phyloP scores from a whole-genome alignment of 768 basidiomycete species.

The Russula brevipes region DNA sequence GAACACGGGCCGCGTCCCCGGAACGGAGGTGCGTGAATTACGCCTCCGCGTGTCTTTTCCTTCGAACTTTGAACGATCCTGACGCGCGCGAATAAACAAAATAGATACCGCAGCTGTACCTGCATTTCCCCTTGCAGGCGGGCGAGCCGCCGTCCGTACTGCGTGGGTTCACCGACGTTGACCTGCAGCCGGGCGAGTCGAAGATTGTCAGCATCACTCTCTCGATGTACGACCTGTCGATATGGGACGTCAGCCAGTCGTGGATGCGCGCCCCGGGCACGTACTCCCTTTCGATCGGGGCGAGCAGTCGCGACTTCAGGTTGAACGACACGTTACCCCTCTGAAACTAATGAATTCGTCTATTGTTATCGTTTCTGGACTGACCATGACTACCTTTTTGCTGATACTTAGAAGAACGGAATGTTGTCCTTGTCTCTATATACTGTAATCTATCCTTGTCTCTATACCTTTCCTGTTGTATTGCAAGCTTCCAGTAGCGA shows the following conservation, averaged over 20 bases:
- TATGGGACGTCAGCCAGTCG: conserved; percentile 35
- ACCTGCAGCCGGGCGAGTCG: conserved; percentile 25
- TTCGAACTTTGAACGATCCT: too few relatives aligned
- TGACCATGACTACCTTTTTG: background rate
- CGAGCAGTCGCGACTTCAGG: conserved; percentile 23
- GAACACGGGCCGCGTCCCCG: conserved; percentile 58
- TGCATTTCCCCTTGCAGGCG: conserved; percentile 58
- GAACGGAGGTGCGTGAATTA: conserved; percentile 48
- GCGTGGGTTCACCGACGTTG: conserved; percentile 28
- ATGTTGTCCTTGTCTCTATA: too few relatives aligned
- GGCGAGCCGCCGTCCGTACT: conserved; percentile 69
- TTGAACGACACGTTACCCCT: conserved; percentile 7
- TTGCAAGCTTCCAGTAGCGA: too few relatives aligned
- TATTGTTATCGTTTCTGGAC: background rate
- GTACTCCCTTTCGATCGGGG: conserved; percentile 33
- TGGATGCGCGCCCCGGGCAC: conserved; percentile 33
- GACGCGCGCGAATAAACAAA: background rate
- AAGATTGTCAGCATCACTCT: conserved; percentile 25
- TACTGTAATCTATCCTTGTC: too few relatives aligned
- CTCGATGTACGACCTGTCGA: conserved; percentile 26
- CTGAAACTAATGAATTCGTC: background rate
- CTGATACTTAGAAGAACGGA: too few relatives aligned
- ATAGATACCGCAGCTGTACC: conserved; percentile 70
- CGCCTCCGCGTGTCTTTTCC: too few relatives aligned
- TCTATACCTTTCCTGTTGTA: too few relatives aligned